A percentile compares a stretch with the other conserved stretches of the same genome.
phyloP scores from a whole-genome alignment of 257 asterid genomes.

The Mentha longifolia region DNA sequence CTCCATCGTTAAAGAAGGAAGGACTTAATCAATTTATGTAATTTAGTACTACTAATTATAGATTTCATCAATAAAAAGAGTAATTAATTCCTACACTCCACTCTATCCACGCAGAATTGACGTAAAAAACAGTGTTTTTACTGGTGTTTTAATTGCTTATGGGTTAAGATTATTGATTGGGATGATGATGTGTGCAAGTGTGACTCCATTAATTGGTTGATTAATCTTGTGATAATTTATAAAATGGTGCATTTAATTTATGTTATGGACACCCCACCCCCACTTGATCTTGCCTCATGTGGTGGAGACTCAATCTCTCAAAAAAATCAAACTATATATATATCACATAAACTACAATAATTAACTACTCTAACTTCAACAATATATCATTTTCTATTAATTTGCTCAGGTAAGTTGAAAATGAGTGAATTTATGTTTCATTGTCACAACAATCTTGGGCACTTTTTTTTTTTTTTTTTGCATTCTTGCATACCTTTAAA shows the following conservation, averaged over 20 bases:
- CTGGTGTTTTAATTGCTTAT: no score
- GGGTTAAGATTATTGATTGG: no score
- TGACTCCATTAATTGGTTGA: conserved; percentile 25
- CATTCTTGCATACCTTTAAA: no score
- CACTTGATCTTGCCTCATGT: conserved; percentile 61
- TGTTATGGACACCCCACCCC: conserved; percentile 21
- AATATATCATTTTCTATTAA: no score
- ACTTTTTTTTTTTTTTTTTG: no score
- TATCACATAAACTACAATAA: not conserved
- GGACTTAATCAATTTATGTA: no score
- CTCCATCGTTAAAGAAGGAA: not conserved
- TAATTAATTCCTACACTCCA: no score
- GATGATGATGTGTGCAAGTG: not conserved
- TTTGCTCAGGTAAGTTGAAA: not conserved
- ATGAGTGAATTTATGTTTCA: not conserved
- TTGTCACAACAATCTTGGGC: not conserved
- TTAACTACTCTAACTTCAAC: not conserved
- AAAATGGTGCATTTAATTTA: no score
- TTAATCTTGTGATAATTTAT: conserved; percentile 5
- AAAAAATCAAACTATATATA: conserved; percentile 4
- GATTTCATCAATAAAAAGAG: no score
- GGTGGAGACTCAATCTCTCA: conserved; percentile 42
- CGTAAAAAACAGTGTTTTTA: no score
- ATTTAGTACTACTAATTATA: no score
- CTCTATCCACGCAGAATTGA: no score